Conservation (phyloP, 2,329 filamentous ascomycete species). For the Raffaelea albimanens region DNA sequence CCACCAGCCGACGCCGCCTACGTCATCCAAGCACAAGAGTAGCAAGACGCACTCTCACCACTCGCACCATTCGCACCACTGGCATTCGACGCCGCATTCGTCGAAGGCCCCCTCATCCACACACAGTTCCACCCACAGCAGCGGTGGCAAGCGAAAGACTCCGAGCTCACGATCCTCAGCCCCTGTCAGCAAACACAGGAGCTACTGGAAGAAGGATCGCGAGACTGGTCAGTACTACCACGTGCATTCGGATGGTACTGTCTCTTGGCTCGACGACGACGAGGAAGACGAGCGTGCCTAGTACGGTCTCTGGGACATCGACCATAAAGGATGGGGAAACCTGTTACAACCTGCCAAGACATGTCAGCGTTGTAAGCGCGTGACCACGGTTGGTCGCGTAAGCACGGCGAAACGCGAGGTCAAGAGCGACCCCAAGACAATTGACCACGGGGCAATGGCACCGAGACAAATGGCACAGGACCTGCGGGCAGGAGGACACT, state of each 20-base stretch:
- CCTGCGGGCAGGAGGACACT: too few relatives aligned
- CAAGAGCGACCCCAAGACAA: too few relatives aligned
- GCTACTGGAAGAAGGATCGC: conserved; percentile 5
- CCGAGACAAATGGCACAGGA: not conserved
- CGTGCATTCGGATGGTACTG: conserved; percentile 3
- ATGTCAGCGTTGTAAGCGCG: not conserved
- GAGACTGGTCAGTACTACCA: conserved; percentile 2
- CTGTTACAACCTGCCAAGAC: too few relatives aligned
- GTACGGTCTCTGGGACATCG: conserved; percentile 1
- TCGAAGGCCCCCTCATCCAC: not conserved
- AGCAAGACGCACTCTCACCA: not conserved
- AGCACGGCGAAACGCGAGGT: too few relatives aligned
- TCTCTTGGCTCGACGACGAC: conserved; percentile 7
- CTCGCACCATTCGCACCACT: not conserved
- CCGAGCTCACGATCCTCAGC: not conserved
- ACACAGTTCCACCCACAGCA: not conserved
- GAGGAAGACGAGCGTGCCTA: conserved; percentile 1
- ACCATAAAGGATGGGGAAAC: too few relatives aligned
- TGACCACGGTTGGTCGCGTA: too few relatives aligned
- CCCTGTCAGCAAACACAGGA: conserved; percentile 1
- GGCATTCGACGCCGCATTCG: not conserved
- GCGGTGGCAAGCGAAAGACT: conserved; percentile 4
- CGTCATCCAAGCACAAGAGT: not conserved
- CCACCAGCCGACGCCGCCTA: conserved; percentile 3
- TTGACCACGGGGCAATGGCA: not conserved